Evolutionary conservation across 202 grass and related monocot genomes (phyloP), one percentile per base, ranked within the genome.

Genomic region (Musa balbisiana): DNA sequence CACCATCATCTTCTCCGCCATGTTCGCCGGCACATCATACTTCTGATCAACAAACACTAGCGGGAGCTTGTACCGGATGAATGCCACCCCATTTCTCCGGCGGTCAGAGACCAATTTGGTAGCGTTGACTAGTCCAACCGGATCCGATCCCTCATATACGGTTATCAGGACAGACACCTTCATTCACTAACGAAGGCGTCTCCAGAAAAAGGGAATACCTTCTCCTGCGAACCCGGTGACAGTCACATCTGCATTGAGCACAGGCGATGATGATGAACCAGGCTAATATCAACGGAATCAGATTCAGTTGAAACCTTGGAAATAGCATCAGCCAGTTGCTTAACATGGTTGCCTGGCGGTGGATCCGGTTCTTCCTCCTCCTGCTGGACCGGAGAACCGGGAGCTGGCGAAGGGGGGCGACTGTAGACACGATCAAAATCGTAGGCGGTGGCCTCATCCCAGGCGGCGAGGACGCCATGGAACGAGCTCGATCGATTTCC

Each of bases 101-200:
- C 91, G 90, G 2, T 91, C 90, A 51, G 89, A 98, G 62, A 98
- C 78, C 55, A 93, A 84, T 75, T 88, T 74, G 3, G 90, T 89
- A 70, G 87, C 89, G 50, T 98, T 93, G 63, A 85, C 82, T 11
- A 69, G n/a, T 11, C 73, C 85, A 43, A 52, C 72, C 12, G 67
- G 52, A 55, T 80, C 84, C 23, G 82, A 80, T 10, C 76, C 73
- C 52, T 76, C 85, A 69, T 91, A 98, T 65, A 93, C 86, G 3
- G 84, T 86, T 86, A 88, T 98, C 94, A 2, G 88, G 94, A 73
- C 94, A 98, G 17, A 98, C 94, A 76, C 94, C 94, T 71, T 90
- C 71, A 78, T 52, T 84, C 73, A 69, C 86, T 91, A 58, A 91
- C 71, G 85, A 75, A 93, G 86, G 91, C 93, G 64, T 98, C 94